Conservation (phyloP, 2,329 filamentous ascomycete genomes). For the Fusarium sp. region DNA sequence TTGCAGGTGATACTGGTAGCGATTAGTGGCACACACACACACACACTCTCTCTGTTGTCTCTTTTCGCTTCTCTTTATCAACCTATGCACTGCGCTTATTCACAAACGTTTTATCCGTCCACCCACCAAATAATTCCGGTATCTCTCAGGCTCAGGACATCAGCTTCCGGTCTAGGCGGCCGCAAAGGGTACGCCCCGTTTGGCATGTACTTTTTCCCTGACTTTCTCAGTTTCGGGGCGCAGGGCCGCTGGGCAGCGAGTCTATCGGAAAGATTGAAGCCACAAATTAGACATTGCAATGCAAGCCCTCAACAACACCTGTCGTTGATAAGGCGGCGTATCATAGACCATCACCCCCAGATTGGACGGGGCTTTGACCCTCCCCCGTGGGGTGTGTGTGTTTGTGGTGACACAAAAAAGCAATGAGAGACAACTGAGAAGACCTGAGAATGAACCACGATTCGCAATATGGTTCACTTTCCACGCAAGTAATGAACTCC, state of each 20-base stretch:
- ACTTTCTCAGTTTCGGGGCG: conserved; percentile 24
- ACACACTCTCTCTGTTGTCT: conserved; percentile 19
- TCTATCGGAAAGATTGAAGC: conserved; percentile 36
- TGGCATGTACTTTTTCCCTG: conserved; percentile 19
- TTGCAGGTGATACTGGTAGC: conserved; percentile 29
- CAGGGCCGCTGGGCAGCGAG: conserved; percentile 18
- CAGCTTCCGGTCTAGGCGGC: conserved; percentile 17
- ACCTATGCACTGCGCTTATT: conserved; percentile 19
- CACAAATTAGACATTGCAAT: conserved; percentile 21
- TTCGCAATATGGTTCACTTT: conserved; percentile 12
- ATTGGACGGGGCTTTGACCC: conserved; percentile 11
- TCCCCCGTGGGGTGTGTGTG: conserved; percentile 33
- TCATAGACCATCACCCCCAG: conserved; percentile 18
- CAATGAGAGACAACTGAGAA: conserved; percentile 3
- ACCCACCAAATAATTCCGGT: not conserved
- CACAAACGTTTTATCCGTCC: conserved; percentile 5
- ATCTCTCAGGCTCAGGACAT: conserved; percentile 9
- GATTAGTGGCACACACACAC: conserved; percentile 16
- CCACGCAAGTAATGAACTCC: conserved; percentile 5
- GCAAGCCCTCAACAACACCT: not conserved
- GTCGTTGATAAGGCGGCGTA: conserved; percentile 23
- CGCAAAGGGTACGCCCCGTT: conserved; percentile 8
- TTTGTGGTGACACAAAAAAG: conserved; percentile 37
- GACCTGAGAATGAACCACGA: not conserved
- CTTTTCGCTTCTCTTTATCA: conserved; percentile 19